Base-by-base conservation (phyloP, 2,329 filamentous ascomycete species). In the Xylaria digitata region DNA sequence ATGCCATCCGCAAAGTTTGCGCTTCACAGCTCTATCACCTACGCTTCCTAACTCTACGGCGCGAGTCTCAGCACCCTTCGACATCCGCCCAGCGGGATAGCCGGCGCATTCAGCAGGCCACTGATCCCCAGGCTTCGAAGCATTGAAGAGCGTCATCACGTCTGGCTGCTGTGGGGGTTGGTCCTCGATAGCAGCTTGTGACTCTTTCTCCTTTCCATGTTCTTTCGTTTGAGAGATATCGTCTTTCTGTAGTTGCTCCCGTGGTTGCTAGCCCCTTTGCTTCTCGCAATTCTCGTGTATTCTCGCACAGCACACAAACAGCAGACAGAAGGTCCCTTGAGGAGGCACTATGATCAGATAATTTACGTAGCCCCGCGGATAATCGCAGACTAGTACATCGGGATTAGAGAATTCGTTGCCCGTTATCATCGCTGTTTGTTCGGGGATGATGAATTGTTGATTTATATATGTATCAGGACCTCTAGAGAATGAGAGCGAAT, bases 401-500 rank as follows among this genome's bases (percentile, higher is more conserved):
- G 59, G 60, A 26, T 48, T 66, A 40, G 40, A 57, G 4, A 59
- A 57, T 19, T 57, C 52, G 52, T 54, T 60, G 4, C 21, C 34
- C 11, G 32, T 50, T 15, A 32, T 9, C 37, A 53, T 52, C 37
- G 56, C 23, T n/a, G n/a, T n/a, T 19, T 34, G 6, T 19, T 53
- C 9, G 17, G 26, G n/a, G 7, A 11, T 5, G n/a, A 13, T 21
- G 2, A 2, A 32, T 37, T 21, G 19, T 19, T 2, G 8, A 34
- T 17, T 5, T 17, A 34, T 32, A n/a, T 37, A 30, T 40, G 4
- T 40, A 19, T 30, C 15, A 17, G 26, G 2, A 1, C 9, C 19
- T 26, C 32, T 49, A 23, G 30, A 23, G 13, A 1, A 19, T 21
- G 26, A 40, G 2, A 42, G 30, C 3, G 21, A 17, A 9, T 11